These are phyloP conservation scores for Millerago galiae DNA, from an alignment of 805 yeast species.

Conservation along the genomic window DNA sequence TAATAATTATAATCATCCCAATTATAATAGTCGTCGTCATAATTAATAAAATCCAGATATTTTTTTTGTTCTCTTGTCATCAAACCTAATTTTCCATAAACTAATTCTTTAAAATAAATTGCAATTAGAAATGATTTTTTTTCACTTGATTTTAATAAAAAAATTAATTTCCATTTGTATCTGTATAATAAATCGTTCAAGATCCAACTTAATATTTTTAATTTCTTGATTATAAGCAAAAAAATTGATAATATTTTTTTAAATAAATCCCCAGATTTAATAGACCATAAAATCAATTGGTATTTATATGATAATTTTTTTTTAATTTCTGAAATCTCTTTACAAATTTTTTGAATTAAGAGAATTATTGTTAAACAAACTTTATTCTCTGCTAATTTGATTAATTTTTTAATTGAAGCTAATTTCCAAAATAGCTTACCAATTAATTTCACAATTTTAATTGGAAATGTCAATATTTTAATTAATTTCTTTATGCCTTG, in stretches of 20 bases:
- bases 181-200: constrained; percentile 17
- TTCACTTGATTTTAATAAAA: constrained; percentile 7
- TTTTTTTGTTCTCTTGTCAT: constrained; percentile 9
- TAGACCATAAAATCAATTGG: constrained; percentile 8
- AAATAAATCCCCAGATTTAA: constrained; percentile 11
- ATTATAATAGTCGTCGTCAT: constrained; percentile 9
- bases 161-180: constrained; percentile 18
- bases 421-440: constrained; percentile 14
- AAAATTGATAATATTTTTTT: constrained; percentile 10
- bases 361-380: constrained; percentile 8
- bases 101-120: constrained; percentile 11
- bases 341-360: constrained; percentile 11
- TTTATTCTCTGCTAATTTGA: constrained; percentile 14
- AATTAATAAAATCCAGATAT: constrained; percentile 5
- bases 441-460: constrained; percentile 5
- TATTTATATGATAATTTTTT: constrained; percentile 10
- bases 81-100: constrained; percentile 14
- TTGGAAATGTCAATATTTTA: constrained; percentile 10
- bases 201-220: constrained; percentile 17
- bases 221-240: constrained; percentile 12
- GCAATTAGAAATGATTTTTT: constrained; percentile 12
- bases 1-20: constrained; percentile 18
- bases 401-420: constrained; percentile 14
- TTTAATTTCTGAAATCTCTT: constrained; percentile 9
- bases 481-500: constrained; percentile 8